These are phyloP conservation scores for Crithidia acanthocephali DNA, from an alignment of 208 protist species.

Conservation along the genomic window DNA sequence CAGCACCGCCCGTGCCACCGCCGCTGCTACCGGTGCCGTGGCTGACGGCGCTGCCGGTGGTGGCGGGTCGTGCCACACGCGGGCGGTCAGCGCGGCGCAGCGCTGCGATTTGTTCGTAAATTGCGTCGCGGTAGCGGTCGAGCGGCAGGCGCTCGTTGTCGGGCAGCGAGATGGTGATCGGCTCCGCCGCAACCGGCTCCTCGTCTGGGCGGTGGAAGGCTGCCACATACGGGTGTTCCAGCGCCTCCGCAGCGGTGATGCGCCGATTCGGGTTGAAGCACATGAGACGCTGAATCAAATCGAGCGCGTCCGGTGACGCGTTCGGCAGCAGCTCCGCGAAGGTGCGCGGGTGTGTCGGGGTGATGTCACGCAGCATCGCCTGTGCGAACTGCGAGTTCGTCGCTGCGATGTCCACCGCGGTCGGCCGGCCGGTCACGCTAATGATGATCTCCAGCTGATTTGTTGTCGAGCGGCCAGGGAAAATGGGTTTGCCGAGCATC, in stretches of 20 bases:
- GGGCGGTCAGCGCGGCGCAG: conserved; percentile 28
- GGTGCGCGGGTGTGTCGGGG: conserved; percentile 57
- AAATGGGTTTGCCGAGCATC: conserved; percentile 94
- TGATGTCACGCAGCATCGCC: conserved; percentile 93
- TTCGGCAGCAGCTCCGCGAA: conserved; percentile 92
- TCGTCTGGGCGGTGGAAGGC: conserved; percentile 91
- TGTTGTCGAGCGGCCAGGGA: conserved; percentile 95
- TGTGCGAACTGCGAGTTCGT: conserved; percentile 96
- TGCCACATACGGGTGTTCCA: conserved; percentile 95
- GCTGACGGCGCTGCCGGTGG: conserved; percentile 15
- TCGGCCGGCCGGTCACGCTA: conserved; percentile 89
- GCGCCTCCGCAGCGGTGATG: conserved; percentile 91
- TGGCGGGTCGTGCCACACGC: conserved; percentile 17
- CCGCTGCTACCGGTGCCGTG: conserved; percentile 24
- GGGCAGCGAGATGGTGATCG: conserved; percentile 93
- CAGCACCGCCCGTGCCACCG: conserved; percentile 1
- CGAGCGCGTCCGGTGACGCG: conserved; percentile 93
- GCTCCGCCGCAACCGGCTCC: conserved; percentile 72
- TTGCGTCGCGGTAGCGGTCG: conserved; percentile 92
- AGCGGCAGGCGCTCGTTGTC: conserved; percentile 96
- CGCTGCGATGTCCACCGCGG: conserved; percentile 91
- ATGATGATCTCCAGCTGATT: conserved; percentile 98
- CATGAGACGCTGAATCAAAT: conserved; percentile 94
- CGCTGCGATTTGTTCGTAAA: conserved; percentile 91
- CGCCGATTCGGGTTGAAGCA: conserved; percentile 97